Percentiles rank a stretch among this genome's conserved stretches.
These are phyloP conservation scores for Desmodesmus armatus DNA, from an alignment of 139 green algal species.

Conservation along the genomic window DNA sequence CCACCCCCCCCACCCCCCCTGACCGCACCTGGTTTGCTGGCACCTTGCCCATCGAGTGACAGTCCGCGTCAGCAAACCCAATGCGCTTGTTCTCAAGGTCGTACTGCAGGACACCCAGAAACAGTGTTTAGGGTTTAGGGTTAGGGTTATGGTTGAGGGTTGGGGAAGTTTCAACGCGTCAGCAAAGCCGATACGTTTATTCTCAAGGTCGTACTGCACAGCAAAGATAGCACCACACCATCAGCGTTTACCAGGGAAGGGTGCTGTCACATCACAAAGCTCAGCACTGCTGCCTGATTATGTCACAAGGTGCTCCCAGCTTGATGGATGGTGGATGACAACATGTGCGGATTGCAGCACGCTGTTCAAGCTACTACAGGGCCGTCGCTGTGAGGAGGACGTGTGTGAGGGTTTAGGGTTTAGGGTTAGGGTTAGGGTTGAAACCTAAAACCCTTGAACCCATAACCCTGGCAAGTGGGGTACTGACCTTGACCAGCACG, in stretches of 20 bases:
- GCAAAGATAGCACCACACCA: too few species aligned
- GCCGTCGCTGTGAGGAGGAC: too few species aligned
- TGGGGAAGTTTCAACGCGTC: conserved; percentile 7
- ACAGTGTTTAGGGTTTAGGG: too few species aligned
- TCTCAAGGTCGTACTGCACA: conserved; percentile 37
- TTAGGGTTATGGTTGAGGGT: too few species aligned
- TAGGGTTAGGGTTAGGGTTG: too few species aligned
- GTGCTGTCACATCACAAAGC: background rate
- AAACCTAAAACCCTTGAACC: too few species aligned
- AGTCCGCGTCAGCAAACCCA: conserved; percentile 45
- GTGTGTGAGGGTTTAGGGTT: background rate
- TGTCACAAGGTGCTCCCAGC: background rate
- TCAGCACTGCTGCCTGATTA: background rate
- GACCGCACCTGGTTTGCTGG: conserved; percentile 15
- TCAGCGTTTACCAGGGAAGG: background rate
- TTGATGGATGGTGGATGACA: too few species aligned
- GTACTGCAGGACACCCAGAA: conserved; percentile 42
- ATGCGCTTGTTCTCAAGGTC: conserved; percentile 24
- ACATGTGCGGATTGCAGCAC: too few species aligned
- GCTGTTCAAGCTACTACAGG: too few species aligned
- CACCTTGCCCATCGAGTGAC: background rate
- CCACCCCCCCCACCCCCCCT: background rate
- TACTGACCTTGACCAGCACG: conserved; percentile 69
- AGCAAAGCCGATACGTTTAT: conserved; percentile 31
- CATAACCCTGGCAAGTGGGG: too few species aligned